Base-by-base conservation (phyloP, 2,329 filamentous ascomycete genomes). In the Mycosphaerella arachidis region DNA sequence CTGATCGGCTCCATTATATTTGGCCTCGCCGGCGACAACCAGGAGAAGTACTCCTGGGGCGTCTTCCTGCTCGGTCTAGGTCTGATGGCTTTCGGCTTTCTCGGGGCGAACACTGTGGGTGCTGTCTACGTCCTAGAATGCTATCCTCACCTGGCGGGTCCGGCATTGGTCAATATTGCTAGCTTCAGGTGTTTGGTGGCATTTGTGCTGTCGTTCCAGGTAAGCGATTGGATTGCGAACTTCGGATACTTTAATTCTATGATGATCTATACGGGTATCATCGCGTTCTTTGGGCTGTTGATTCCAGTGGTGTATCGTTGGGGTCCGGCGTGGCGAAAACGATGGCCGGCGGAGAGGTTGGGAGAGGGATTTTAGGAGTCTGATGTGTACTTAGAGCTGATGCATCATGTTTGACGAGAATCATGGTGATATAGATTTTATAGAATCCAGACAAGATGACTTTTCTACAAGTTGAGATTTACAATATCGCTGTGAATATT, bases 81-180 rank as follows among this genome's bases (percentile, higher is more conserved):
- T 18, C 60, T 71, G 30, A 69, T 71, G 56, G 65, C 67, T 2
- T 70, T 72, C 51, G 68, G 69, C 10, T 71, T 71, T 59, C 63
- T 72, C 1, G 66, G 67, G 9, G 67, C 68, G 5, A 72, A 71
- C 40, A 71, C 70, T 6, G 66, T 72, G 40, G 65, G 68, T 12
- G 65, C 68, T 2, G 70, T 72, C n/a, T 72, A 71, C 52, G 66
- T 71, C 10, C 61, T 72, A 1, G 70, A 72, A 57, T 67, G 63
- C 60, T 72, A 72, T 55, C 69, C 70, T 18, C 68, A 71, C 51
- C 63, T 70, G 57, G 70, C 70, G 7, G 70, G 70, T 8, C 70
- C 70, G 5, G 66, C 68, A 7, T 61, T 72, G 6, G 70, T 71
- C 60, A 72, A 72, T 57, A 68, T 72, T 46, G 67, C 70, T 10